phyloP scores from a whole-genome alignment of 1,139 yeast species.

The Candida sp. region DNA sequence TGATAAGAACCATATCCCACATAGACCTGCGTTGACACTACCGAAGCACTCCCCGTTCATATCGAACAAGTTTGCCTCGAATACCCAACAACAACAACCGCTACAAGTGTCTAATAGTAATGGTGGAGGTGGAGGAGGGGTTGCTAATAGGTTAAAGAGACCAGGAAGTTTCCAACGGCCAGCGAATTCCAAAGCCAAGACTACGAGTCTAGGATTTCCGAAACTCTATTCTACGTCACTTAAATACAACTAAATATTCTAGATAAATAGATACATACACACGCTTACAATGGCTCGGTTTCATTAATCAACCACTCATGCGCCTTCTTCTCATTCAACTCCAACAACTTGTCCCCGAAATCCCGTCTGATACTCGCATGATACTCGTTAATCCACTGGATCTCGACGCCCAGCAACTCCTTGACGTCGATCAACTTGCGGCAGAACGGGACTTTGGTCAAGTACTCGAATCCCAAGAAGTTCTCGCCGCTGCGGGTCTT shows the following conservation, averaged over 20 bases:
- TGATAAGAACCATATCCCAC: slow-evolving; percentile 7
- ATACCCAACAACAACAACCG: slow-evolving; percentile 6
- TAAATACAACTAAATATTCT: slow-evolving; percentile 7
- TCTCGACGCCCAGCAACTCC: slow-evolving; percentile 41
- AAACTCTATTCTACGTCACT: slow-evolving; percentile 27
- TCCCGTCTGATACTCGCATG: slow-evolving; percentile 42
- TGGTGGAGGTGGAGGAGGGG: not conserved
- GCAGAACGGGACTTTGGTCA: slow-evolving; percentile 61
- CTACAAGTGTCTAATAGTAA: slow-evolving; percentile 16
- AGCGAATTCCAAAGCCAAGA: slow-evolving; percentile 18
- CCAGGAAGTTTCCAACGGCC: slow-evolving; percentile 57
- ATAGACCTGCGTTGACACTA: slow-evolving; percentile 23
- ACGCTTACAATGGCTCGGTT: slow-evolving; percentile 31
- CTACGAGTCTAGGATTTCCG: slow-evolving; percentile 33
- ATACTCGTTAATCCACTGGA: slow-evolving; percentile 56
- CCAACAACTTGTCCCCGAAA: slow-evolving; percentile 35
- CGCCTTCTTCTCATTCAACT: slow-evolving; percentile 43
- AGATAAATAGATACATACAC: slow-evolving; percentile 11
- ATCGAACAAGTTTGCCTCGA: slow-evolving; percentile 28
- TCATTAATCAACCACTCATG: slow-evolving; percentile 44
- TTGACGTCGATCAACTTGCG: slow-evolving; percentile 45
- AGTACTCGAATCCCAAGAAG: slow-evolving; percentile 49
- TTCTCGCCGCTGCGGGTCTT: slow-evolving; percentile 37
- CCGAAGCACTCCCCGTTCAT: slow-evolving; percentile 38
- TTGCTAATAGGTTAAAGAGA: slow-evolving; percentile 39